Percentiles rank a stretch among this genome's conserved stretches.
Evolutionary conservation across 257 asterid species (phyloP).

Genomic region (Fraxinus pennsylvanica): DNA sequence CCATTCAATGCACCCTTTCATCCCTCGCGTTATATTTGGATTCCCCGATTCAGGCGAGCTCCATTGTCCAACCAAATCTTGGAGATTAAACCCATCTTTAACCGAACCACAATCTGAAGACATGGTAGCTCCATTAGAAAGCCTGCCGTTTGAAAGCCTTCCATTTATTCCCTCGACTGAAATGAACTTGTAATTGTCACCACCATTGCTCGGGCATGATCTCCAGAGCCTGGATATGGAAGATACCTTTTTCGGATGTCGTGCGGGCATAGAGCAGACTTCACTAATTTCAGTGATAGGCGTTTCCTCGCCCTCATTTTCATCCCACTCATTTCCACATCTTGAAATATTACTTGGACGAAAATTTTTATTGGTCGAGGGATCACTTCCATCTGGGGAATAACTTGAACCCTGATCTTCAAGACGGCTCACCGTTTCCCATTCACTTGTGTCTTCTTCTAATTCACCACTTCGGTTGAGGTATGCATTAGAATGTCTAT

Average conservation of each 20-base stretch:
- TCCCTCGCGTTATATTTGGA: constrained; percentile 46
- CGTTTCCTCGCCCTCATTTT: constrained; percentile 39
- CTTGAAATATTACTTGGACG: constrained; percentile 41
- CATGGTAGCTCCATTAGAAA: constrained; percentile 36
- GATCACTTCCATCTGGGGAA: constrained; percentile 58
- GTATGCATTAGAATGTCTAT: constrained; percentile 33
- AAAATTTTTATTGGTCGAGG: constrained; percentile 38
- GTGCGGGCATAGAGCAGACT: constrained; percentile 35
- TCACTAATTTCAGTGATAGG: constrained; percentile 48
- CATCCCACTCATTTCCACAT: constrained; percentile 40
- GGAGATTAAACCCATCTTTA: constrained; percentile 42
- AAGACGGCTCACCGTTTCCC: constrained; percentile 76
- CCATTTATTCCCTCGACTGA: constrained; percentile 42
- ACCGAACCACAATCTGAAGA: constrained; percentile 47
- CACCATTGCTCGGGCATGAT: constrained; percentile 45
- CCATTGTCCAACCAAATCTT: constrained; percentile 44
- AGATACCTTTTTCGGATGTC: constrained; percentile 47
- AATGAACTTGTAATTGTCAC: constrained; percentile 51
- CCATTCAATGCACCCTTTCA: constrained; percentile 73
- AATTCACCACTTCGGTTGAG: constrained; percentile 42
- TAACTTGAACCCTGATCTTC: constrained; percentile 64
- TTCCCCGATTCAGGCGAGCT: constrained; percentile 47
- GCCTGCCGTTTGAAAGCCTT: constrained; percentile 41
- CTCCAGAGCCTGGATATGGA: constrained; percentile 63
- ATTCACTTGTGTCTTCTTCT: constrained; percentile 66